These are phyloP conservation scores for Aspergillus neotritici DNA, from an alignment of 2,329 filamentous ascomycete genomes.

Conservation along the genomic window DNA sequence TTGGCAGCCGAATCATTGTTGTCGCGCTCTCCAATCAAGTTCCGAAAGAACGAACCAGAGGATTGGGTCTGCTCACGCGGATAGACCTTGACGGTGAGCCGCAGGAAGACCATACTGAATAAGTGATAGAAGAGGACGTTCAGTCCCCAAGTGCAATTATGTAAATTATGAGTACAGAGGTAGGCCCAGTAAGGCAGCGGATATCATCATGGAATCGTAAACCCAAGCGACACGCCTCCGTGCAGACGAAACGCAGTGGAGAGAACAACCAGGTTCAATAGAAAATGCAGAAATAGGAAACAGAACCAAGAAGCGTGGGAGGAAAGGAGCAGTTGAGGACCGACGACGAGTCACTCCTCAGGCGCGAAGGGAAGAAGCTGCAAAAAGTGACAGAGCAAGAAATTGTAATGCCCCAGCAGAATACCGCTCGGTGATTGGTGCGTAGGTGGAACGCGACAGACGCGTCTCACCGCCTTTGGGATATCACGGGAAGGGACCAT, in stretches of 20 bases:
- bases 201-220: not conserved
- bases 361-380: no score
- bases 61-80: constrained; percentile 22
- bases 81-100: constrained; percentile 32
- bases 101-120: constrained; percentile 31
- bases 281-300: not conserved
- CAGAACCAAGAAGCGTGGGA: no score
- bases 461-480: constrained; percentile 4
- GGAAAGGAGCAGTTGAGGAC: no score
- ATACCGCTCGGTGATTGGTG: not conserved
- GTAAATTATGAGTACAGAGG: not conserved
- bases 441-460: not conserved
- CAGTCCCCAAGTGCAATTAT: not conserved
- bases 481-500: no score
- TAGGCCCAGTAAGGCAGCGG: not conserved
- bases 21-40: constrained; percentile 10
- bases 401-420: constrained; percentile 1
- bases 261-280: not conserved
- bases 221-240: not conserved
- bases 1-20: constrained; percentile 9
- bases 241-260: not conserved
- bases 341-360: no score
- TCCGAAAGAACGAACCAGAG: constrained; percentile 10
- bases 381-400: not conserved
- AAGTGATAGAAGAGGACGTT: not conserved